Percentiles rank a stretch among this genome's conserved stretches.
phyloP scores from a whole-genome alignment of 2,329 filamentous ascomycete genomes.

The Teratosphaeria nubilosa region DNA sequence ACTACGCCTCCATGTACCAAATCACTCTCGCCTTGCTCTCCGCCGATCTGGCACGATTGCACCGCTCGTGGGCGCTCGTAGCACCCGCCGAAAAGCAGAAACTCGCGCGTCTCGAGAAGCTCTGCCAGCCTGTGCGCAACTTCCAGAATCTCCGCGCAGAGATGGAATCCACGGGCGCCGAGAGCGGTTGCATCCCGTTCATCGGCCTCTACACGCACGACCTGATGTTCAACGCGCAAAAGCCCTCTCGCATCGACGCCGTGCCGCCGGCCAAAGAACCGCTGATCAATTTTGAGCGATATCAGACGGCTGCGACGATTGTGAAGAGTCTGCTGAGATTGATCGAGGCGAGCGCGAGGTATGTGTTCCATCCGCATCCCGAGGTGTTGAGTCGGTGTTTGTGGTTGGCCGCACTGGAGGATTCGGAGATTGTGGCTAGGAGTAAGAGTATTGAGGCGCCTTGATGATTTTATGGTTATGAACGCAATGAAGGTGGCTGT shows the following conservation, averaged over 20 bases:
- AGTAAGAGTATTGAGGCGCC: conserved; percentile 20
- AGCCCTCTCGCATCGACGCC: conserved; percentile 60
- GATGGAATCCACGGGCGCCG: conserved; percentile 55
- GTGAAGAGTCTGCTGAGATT: conserved; percentile 70
- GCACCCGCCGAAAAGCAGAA: conserved; percentile 55
- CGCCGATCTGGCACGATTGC: conserved; percentile 58
- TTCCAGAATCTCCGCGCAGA: conserved; percentile 67
- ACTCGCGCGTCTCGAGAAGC: conserved; percentile 57
- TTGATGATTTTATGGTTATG: neutral
- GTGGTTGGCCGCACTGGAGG: conserved; percentile 70
- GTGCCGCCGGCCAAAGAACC: conserved; percentile 41
- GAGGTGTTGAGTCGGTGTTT: conserved; percentile 70
- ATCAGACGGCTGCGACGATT: conserved; percentile 62
- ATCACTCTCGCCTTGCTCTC: conserved; percentile 68
- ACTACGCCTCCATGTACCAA: conserved; percentile 77
- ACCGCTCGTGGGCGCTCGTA: conserved; percentile 62
- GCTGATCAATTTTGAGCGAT: conserved; percentile 74
- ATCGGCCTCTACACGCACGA: conserved; percentile 75
- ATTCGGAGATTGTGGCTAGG: conserved; percentile 54
- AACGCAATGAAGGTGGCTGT: neutral
- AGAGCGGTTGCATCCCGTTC: conserved; percentile 71
- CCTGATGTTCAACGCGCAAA: conserved; percentile 69
- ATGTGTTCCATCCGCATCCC: conserved; percentile 63
- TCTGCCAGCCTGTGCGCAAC: conserved; percentile 68
- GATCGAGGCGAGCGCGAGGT: conserved; percentile 68